Evolutionary conservation across 2,329 filamentous ascomycete genomes (phyloP).

Genomic region (Pseudogymnoascus sp.): DNA sequence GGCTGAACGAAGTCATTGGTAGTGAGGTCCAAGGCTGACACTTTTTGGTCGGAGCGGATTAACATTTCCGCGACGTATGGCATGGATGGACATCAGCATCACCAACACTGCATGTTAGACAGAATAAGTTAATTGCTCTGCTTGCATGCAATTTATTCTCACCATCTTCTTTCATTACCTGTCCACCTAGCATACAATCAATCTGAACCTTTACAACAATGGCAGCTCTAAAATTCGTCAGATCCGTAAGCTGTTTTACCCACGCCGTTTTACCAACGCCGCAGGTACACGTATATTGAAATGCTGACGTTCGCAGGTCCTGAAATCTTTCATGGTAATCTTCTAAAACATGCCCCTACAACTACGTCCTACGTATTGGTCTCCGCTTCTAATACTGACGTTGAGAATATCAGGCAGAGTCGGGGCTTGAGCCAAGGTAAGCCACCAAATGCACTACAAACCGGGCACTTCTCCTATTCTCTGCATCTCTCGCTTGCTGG

Average conservation of each 20-base stretch:
- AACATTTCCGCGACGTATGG: neutral
- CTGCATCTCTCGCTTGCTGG: neutral
- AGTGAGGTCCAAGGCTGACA: neutral
- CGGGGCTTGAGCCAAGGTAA: slow-evolving; percentile 82
- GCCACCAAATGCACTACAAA: slow-evolving; percentile 15
- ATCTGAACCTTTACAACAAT: slow-evolving; percentile 28
- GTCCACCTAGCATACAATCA: neutral
- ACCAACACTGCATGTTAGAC: neutral
- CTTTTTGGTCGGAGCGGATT: neutral
- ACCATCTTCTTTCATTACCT: neutral
- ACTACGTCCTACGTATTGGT: neutral
- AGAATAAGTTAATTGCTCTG: neutral
- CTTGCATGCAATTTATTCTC: neutral
- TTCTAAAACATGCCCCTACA: slow-evolving; percentile 5
- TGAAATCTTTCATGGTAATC: slow-evolving; percentile 69
- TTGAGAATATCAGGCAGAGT: slow-evolving; percentile 42
- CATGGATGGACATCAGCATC: neutral
- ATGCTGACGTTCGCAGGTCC: slow-evolving; percentile 48
- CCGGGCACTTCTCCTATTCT: slow-evolving; percentile 1
- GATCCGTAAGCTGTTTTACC: slow-evolving; percentile 44
- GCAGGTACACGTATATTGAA: slow-evolving; percentile 13
- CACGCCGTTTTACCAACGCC: neutral
- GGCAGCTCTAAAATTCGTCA: slow-evolving; percentile 55
- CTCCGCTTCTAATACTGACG: neutral
- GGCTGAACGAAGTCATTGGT: neutral